These are phyloP conservation scores for Ustilago xerochloae DNA, from an alignment of 1,284 basidiomycete genomes.

Conservation along the genomic window DNA sequence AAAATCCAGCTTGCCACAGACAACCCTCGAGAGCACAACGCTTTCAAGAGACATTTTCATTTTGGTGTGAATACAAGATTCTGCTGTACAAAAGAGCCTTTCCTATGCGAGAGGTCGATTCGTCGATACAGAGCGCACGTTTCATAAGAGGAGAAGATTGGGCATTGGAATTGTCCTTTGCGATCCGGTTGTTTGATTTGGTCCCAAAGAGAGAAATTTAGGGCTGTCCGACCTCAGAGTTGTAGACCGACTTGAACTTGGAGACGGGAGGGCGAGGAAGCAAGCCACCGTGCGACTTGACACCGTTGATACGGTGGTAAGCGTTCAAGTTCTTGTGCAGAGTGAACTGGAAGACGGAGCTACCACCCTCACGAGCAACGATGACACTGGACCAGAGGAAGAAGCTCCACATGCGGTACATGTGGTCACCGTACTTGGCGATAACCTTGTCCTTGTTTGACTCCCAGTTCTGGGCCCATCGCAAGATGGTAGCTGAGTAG, in stretches of 20 bases:
- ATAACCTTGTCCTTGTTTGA: slow-evolving; percentile 81
- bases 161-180: slow-evolving; percentile 11
- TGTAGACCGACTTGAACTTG: slow-evolving; percentile 58
- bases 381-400: slow-evolving; percentile 65
- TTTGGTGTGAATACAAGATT: slow-evolving; percentile 10
- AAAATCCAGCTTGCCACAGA: slow-evolving; percentile 4
- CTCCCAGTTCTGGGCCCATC: slow-evolving; percentile 69
- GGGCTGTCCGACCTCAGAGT: slow-evolving; percentile 11
- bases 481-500: slow-evolving; percentile 90
- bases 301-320: slow-evolving; percentile 78
- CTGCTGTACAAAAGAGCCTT: slow-evolving; percentile 7
- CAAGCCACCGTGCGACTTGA: slow-evolving; percentile 64
- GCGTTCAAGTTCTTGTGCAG: slow-evolving; percentile 88
- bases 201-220: background rate
- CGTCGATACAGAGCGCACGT: background rate
- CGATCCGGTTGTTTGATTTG: background rate
- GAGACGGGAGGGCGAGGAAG: slow-evolving; percentile 57
- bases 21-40: background rate
- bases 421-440: slow-evolving; percentile 86
- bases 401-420: slow-evolving; percentile 69
- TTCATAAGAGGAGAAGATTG: background rate
- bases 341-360: slow-evolving; percentile 74
- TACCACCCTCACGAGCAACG: slow-evolving; percentile 67
- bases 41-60: background rate
- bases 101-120: background rate